A percentile compares a stretch with the other conserved stretches of the same genome.
Conservation (phyloP, 345 rosid genomes). For the Boechera divaricarpa region DNA sequence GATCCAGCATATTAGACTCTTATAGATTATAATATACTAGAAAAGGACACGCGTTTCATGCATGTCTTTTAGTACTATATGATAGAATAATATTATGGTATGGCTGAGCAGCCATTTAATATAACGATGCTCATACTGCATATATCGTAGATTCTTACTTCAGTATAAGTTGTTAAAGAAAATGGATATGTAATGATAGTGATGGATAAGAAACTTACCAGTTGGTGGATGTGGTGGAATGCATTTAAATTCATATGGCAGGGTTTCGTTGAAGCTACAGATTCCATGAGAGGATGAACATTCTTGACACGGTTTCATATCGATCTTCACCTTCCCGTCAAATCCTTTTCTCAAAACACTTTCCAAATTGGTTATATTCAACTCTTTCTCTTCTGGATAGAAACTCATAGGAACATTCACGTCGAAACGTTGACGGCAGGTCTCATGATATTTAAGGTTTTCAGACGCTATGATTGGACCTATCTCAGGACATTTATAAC, state of each 20-base stretch:
- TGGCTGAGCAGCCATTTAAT: too few relatives aligned
- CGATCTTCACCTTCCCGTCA: constrained; percentile 41
- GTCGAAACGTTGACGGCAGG: background rate
- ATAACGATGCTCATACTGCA: too few relatives aligned
- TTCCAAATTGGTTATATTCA: background rate
- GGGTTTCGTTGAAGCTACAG: background rate
- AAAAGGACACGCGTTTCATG: too few relatives aligned
- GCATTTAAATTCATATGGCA: background rate
- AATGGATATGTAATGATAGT: too few relatives aligned
- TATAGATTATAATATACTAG: too few relatives aligned
- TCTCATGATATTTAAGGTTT: background rate
- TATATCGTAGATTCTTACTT: too few relatives aligned
- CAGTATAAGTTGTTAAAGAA: too few relatives aligned
- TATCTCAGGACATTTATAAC: background rate
- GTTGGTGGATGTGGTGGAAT: background rate
- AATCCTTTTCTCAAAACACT: constrained; percentile 31
- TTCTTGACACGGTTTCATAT: background rate
- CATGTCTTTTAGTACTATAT: too few relatives aligned
- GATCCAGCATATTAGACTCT: too few relatives aligned
- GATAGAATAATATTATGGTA: too few relatives aligned
- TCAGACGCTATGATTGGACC: background rate
- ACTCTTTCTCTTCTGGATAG: rapidly evolving
- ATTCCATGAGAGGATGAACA: background rate
- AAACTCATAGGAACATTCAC: constrained; percentile 13
- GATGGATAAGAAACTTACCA: background rate